phyloP scores from a whole-genome alignment of 768 basidiomycete species.

The Phaeotremella fagi region DNA sequence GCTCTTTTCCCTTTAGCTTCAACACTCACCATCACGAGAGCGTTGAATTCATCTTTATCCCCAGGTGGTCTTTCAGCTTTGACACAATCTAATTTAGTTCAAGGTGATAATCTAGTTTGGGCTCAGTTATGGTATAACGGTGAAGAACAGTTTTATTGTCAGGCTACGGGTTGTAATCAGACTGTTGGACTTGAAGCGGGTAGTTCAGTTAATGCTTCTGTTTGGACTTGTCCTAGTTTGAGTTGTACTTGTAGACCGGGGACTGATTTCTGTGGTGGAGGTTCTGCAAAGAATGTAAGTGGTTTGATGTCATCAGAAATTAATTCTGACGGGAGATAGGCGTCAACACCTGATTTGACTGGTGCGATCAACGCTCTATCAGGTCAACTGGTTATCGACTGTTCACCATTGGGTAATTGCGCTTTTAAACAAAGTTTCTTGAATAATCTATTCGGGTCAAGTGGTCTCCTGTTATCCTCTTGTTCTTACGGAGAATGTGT shows the following conservation, averaged over 20 bases:
- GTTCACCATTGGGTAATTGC: conserved; percentile 59
- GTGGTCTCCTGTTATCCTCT: conserved; percentile 65
- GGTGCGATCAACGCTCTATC: conserved; percentile 60
- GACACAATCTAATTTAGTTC: conserved; percentile 8
- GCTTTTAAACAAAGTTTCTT: conserved; percentile 69
- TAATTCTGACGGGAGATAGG: too few relatives aligned
- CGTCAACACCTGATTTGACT: conserved; percentile 53
- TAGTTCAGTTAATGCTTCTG: conserved; percentile 48
- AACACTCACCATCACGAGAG: conserved; percentile 73
- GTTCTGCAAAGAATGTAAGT: conserved; percentile 13
- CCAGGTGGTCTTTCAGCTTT: conserved; percentile 49
- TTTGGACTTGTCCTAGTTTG: conserved; percentile 71
- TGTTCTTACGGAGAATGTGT: conserved; percentile 90
- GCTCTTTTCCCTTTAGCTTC: conserved; percentile 65
- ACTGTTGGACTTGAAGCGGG: conserved; percentile 44
- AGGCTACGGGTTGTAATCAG: conserved; percentile 67
- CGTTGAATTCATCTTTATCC: conserved; percentile 63
- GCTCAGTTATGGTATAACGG: conserved; percentile 48
- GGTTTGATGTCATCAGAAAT: too few relatives aligned
- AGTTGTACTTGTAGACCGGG: conserved; percentile 66
- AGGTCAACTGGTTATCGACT: conserved; percentile 66
- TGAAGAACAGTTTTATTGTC: conserved; percentile 71
- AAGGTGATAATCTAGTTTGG: conserved; percentile 26
- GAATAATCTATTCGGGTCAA: conserved; percentile 64
- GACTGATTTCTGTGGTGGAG: conserved; percentile 70